A percentile compares a stretch with the other conserved stretches of the same genome.
phyloP scores from a whole-genome alignment of 805 yeast genomes.

The Barnettozyma wickerhamii region DNA sequence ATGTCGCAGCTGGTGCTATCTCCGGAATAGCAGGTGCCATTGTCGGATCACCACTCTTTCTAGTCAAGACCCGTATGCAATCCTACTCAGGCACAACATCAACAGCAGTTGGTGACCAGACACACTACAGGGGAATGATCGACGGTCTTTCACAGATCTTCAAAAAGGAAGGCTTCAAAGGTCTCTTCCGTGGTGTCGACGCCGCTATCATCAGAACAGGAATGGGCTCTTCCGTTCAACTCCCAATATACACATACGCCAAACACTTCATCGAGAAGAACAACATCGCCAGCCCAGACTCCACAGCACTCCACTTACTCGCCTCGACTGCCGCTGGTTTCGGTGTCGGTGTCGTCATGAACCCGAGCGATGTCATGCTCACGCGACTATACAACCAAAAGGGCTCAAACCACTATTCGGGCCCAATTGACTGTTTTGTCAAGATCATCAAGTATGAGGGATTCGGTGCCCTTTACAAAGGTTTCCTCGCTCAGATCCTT shows the following conservation, averaged over 20 bases:
- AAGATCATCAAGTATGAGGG: slow-evolving; percentile 87
- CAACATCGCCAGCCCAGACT: slow-evolving; percentile 22
- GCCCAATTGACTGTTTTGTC: slow-evolving; percentile 83
- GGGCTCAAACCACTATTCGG: slow-evolving; percentile 70
- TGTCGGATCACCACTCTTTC: slow-evolving; percentile 85
- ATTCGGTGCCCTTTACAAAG: slow-evolving; percentile 83
- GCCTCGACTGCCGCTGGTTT: slow-evolving; percentile 80
- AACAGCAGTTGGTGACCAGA: slow-evolving; percentile 83
- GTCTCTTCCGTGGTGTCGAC: slow-evolving; percentile 86
- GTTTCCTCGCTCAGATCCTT: slow-evolving; percentile 87
- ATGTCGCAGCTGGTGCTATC: slow-evolving; percentile 72
- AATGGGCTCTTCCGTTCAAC: slow-evolving; percentile 91
- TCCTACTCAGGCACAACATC: slow-evolving; percentile 57
- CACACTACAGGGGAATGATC: slow-evolving; percentile 68
- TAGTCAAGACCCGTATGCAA: slow-evolving; percentile 96
- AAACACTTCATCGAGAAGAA: slow-evolving; percentile 58
- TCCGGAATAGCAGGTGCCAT: slow-evolving; percentile 90
- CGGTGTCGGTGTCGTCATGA: slow-evolving; percentile 94
- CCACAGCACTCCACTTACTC: slow-evolving; percentile 64
- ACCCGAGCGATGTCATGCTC: slow-evolving; percentile 94
- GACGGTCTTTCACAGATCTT: slow-evolving; percentile 66
- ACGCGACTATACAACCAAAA: slow-evolving; percentile 95
- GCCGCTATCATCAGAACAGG: slow-evolving; percentile 95
- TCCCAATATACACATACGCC: slow-evolving; percentile 82
- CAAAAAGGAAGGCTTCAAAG: slow-evolving; percentile 65